Evolutionary conservation across 1,139 yeast species (phyloP).

Genomic region (Taiozyma sp.): DNA sequence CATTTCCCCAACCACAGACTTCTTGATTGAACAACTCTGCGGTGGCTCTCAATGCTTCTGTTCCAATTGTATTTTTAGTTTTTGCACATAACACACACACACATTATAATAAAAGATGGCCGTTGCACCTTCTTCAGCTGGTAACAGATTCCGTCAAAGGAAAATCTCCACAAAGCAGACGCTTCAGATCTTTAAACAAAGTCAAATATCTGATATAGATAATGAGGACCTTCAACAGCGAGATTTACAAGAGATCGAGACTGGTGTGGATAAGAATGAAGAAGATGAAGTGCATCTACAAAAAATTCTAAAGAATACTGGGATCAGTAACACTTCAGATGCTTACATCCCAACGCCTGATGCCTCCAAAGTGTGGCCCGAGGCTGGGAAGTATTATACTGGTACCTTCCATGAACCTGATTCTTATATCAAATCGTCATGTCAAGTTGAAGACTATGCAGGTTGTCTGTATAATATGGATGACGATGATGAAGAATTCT

Average conservation of each 20-base stretch:
- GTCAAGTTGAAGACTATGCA: constrained; percentile 90
- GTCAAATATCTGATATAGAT: constrained; percentile 77
- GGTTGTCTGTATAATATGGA: constrained; percentile 90
- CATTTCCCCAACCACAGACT: background rate
- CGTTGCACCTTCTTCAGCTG: constrained; percentile 18
- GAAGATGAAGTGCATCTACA: constrained; percentile 96
- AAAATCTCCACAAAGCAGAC: constrained; percentile 44
- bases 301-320: constrained; percentile 48
- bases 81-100: background rate
- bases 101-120: constrained; percentile 3
- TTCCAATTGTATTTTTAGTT: background rate
- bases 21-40: background rate
- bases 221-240: constrained; percentile 65
- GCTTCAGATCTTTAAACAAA: constrained; percentile 70
- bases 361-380: constrained; percentile 81
- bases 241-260: constrained; percentile 84
- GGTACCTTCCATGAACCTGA: constrained; percentile 69
- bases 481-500: constrained; percentile 74
- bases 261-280: constrained; percentile 97
- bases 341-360: constrained; percentile 96
- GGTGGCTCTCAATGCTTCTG: background rate
- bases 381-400: constrained; percentile 64
- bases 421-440: constrained; percentile 80
- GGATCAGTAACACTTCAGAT: constrained; percentile 38
- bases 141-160: constrained; percentile 24